Base-by-base conservation (phyloP, 1,139 yeast genomes). In the Saccharomyces hybrid region DNA sequence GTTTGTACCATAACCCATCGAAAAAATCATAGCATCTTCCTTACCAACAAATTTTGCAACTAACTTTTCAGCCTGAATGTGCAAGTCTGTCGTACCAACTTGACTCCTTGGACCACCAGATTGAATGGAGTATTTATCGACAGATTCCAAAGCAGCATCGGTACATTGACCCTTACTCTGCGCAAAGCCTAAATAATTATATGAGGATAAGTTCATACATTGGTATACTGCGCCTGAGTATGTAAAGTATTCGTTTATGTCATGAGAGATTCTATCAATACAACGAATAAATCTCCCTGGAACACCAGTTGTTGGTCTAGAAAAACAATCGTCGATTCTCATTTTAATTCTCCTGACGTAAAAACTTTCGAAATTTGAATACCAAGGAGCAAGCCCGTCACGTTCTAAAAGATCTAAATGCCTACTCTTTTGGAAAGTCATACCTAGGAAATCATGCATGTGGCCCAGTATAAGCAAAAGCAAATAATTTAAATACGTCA, bases 1-100 rank as follows among this genome's bases (percentile, higher is more conserved):
- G 70, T 93, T 93, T 11, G 99, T 93, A 63, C 96, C 95, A 69
- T 90, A 93, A 55, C 99, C 99, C 86, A 90, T 95, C 52, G 95
- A 85, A 60, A 88, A 88, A 48, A 93, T 74, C 64, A 90, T 75
- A 3, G 96, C 82, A 62, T 88, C 95, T 62, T 91, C 96, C 71
- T 89, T 89, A 46, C 97, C 98, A 34, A 93, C 83, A 69, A 91
- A 93, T 48, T 83, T 78, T 34, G 99, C 96, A 60, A 90, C 78
- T 32, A 86, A 78, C 57, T 71, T 71, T 74, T 93, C 99, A 58
- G 96, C 85, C 59, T 82, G 79, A 46, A 73, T 63, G 67, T 88
- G 96, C 62, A 89, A 75, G 62, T 85, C 89, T 26, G 86, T 79
- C 12, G 95, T 83, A 53, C 98, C 99, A 55, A 82, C 78, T 53